Conservation (phyloP, 257 asterid genomes). For the Anisodus acutangulus region DNA sequence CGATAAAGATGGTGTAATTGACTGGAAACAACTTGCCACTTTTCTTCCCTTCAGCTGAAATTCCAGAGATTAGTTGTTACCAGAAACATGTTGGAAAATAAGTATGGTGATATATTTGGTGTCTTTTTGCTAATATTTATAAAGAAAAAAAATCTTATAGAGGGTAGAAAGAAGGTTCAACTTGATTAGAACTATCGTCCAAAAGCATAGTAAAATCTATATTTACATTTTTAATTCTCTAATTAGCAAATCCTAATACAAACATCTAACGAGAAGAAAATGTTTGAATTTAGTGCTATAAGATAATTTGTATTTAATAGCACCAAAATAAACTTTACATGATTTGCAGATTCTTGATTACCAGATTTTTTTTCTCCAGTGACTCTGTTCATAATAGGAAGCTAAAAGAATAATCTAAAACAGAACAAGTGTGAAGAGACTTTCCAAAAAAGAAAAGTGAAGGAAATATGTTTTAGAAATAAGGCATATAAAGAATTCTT, state of each 20-base stretch:
- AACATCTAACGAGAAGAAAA: no score
- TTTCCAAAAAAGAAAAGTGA: background rate
- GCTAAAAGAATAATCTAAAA: background rate
- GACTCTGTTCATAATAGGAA: background rate
- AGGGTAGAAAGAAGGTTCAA: background rate
- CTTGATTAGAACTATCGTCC: background rate
- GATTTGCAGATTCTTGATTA: background rate
- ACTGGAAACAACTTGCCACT: constrained; percentile 29
- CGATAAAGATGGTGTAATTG: constrained; percentile 31
- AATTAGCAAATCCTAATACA: no score
- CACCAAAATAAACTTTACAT: no score
- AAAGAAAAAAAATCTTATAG: background rate
- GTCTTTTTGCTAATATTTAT: background rate
- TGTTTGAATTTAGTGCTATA: no score
- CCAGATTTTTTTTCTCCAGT: background rate
- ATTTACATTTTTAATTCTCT: background rate
- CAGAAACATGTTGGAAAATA: background rate
- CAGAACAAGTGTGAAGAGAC: background rate
- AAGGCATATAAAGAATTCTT: background rate
- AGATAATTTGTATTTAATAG: background rate
- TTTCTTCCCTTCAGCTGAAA: constrained; percentile 5
- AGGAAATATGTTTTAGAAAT: background rate
- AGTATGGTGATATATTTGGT: background rate
- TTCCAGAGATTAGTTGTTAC: constrained; percentile 5
- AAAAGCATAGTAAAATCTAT: background rate